phyloP scores from a whole-genome alignment of 768 basidiomycete species.

The Tubosaeta sp. region DNA sequence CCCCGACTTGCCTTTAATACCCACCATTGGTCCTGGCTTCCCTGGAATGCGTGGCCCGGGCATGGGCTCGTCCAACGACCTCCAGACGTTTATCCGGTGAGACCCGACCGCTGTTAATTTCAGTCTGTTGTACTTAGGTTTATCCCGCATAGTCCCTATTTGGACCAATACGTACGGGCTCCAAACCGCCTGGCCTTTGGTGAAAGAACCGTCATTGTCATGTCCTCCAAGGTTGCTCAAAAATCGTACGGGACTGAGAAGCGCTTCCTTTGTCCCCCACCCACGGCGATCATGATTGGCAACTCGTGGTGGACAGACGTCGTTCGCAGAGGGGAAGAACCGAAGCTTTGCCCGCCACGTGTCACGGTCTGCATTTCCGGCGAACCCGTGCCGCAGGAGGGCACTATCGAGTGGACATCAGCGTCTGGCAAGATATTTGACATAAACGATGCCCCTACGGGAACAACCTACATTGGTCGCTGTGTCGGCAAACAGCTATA shows the following conservation, averaged over 20 bases:
- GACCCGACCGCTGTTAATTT: slow-evolving; percentile 20
- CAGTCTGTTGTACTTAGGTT: slow-evolving; percentile 12
- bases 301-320: slow-evolving; percentile 93
- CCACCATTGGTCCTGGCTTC: slow-evolving; percentile 57
- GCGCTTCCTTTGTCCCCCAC: slow-evolving; percentile 90
- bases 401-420: slow-evolving; percentile 83
- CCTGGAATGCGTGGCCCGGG: slow-evolving; percentile 58
- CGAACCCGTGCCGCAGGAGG: slow-evolving; percentile 81
- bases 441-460: slow-evolving; percentile 69
- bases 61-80: slow-evolving; percentile 62
- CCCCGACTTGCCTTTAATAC: slow-evolving; percentile 57
- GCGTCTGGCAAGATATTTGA: slow-evolving; percentile 83
- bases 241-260: slow-evolving; percentile 97
- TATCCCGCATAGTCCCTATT: slow-evolving; percentile 53
- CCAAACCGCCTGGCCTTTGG: slow-evolving; percentile 86
- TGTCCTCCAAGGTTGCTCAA: slow-evolving; percentile 98
- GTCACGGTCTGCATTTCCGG: slow-evolving; percentile 91
- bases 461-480: slow-evolving; percentile 87
- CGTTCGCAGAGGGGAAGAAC: slow-evolving; percentile 66
- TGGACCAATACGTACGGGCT: slow-evolving; percentile 82
- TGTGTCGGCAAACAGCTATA: slow-evolving; percentile 93
- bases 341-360: slow-evolving; percentile 70
- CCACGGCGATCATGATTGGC: slow-evolving; percentile 90
- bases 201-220: slow-evolving; percentile 91
- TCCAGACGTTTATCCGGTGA: slow-evolving; percentile 79